phyloP scores from a whole-genome alignment of 306 rosid genomes.

The Lagenaria siceraria region DNA sequence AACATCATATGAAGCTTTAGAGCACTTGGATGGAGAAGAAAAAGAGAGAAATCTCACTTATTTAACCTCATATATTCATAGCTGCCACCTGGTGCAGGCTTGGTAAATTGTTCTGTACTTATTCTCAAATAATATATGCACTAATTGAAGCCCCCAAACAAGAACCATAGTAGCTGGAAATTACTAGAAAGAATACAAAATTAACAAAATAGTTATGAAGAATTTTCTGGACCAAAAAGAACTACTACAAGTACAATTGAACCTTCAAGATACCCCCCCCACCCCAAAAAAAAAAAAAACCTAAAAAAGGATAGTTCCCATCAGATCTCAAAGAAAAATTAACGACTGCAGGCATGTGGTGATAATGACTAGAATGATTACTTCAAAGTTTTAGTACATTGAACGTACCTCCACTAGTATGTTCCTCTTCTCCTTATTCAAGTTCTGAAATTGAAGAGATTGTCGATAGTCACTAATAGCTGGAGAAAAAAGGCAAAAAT shows the following conservation, averaged over 20 bases:
- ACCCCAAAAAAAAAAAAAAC: too few species aligned
- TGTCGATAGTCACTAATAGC: slow-evolving; percentile 91
- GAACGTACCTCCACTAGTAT: slow-evolving; percentile 67
- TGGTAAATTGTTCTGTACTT: neutral
- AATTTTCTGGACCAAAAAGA: neutral
- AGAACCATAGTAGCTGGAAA: neutral
- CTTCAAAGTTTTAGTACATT: neutral
- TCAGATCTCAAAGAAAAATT: neutral
- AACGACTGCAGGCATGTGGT: neutral
- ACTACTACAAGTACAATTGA: neutral
- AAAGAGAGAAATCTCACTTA: neutral
- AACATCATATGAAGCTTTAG: neutral
- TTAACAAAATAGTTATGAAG: neutral
- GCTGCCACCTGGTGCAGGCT: neutral
- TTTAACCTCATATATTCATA: neutral
- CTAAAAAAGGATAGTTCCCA: too few species aligned
- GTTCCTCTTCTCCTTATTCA: slow-evolving; percentile 92
- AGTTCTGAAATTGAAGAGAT: slow-evolving; percentile 87
- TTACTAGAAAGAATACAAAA: neutral
- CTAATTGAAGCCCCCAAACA: neutral
- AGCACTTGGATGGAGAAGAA: neutral
- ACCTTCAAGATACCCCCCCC: too few species aligned
- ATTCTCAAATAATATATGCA: neutral
- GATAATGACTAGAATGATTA: neutral
- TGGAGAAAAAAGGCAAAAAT: slow-evolving; percentile 16